These are phyloP conservation scores for Zarea fungicola DNA, from an alignment of 2,329 filamentous ascomycete species.

Conservation along the genomic window DNA sequence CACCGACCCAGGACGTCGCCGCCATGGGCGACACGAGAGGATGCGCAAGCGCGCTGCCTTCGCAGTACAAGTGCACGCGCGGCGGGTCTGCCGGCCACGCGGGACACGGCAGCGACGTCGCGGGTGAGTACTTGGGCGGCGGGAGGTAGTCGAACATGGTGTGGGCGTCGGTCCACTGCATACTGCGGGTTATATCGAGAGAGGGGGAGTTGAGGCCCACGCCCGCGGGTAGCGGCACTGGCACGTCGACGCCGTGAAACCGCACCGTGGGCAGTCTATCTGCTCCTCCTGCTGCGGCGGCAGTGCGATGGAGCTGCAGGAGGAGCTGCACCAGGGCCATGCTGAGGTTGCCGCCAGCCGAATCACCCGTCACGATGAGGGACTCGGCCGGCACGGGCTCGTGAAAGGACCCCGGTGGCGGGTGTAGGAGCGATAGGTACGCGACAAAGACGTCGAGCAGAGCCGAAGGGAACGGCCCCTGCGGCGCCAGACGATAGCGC, in stretches of 20 bases:
- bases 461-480: conserved; percentile 63
- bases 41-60: conserved; percentile 47
- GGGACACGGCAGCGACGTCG: conserved; percentile 32
- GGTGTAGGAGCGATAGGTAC: conserved; percentile 63
- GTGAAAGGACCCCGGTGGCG: conserved; percentile 57
- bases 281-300: background rate
- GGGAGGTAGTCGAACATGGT: conserved; percentile 30
- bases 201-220: conserved; percentile 56
- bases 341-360: conserved; percentile 60
- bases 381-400: conserved; percentile 50
- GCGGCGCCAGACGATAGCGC: conserved; percentile 53
- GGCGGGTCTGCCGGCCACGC: conserved; percentile 48
- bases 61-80: conserved; percentile 42
- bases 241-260: conserved; percentile 51
- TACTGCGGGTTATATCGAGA: conserved; percentile 57
- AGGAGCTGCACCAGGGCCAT: conserved; percentile 59
- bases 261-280: conserved; percentile 35
- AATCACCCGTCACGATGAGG: conserved; percentile 62
- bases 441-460: conserved; percentile 61
- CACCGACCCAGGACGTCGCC: conserved; percentile 47
- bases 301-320: conserved; percentile 46
- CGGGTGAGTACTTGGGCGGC: conserved; percentile 23
- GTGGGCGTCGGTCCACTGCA: conserved; percentile 8
- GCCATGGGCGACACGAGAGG: conserved; percentile 58
- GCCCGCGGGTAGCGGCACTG: conserved; percentile 57